Conservation (phyloP, 2,329 filamentous ascomycete species). For the Fusarium falciforme region DNA sequence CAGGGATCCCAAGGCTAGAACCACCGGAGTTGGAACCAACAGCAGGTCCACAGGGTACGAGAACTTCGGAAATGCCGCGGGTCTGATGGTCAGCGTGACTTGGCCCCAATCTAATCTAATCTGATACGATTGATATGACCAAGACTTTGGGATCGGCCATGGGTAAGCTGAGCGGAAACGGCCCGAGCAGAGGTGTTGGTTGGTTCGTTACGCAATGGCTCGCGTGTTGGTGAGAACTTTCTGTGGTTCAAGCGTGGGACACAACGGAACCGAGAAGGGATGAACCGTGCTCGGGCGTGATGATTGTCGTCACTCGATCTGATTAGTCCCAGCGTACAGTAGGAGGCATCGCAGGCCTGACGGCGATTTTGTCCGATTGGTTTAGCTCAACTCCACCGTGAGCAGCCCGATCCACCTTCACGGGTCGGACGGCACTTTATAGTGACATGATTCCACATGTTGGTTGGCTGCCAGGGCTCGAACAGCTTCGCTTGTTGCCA, state of each 20-base stretch:
- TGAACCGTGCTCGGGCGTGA: not conserved
- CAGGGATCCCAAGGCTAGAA: not conserved
- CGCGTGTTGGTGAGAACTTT: not conserved
- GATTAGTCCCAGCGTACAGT: not conserved
- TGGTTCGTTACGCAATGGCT: constrained; percentile 15
- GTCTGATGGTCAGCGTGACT: no score
- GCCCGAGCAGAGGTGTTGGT: constrained; percentile 1
- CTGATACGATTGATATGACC: constrained; percentile 25
- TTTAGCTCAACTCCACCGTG: not conserved
- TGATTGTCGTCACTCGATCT: not conserved
- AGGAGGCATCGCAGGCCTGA: not conserved
- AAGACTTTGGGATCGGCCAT: not conserved
- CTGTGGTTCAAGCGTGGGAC: constrained; percentile 12
- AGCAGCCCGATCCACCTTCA: not conserved
- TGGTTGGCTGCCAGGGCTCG: not conserved
- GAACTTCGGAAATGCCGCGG: not conserved
- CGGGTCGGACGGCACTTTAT: not conserved
- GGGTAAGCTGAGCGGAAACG: not conserved
- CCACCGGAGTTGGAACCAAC: not conserved
- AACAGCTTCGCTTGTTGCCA: not conserved
- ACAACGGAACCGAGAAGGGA: not conserved
- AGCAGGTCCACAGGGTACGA: constrained; percentile 15
- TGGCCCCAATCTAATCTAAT: constrained; percentile 36
- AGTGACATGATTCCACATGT: not conserved
- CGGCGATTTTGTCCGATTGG: not conserved